Percentiles rank a stretch among this genome's conserved stretches.
Conservation (phyloP, 495 filamentous ascomycete genomes). For the Sordaria brevicollis region DNA sequence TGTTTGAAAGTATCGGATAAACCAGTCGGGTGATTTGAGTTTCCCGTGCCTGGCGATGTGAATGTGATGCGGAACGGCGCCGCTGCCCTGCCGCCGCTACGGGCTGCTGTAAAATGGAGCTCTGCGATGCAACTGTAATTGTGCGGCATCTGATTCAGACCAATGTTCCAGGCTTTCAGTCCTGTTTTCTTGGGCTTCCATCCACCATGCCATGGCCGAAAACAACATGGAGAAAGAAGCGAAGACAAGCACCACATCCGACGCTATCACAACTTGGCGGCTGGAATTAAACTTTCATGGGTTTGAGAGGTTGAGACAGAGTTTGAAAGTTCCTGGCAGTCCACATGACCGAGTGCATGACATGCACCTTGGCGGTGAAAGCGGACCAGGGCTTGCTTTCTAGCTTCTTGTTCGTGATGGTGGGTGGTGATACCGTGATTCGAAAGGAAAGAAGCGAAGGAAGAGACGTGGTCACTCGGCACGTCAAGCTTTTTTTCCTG, state of each 20-base stretch:
- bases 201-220: not conserved
- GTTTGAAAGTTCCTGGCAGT: not conserved
- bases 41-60: not conserved
- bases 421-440: not conserved
- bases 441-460: not conserved
- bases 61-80: not conserved
- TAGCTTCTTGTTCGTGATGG: not conserved
- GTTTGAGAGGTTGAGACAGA: not conserved
- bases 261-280: not conserved
- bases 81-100: not conserved
- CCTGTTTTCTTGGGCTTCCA: not conserved
- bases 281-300: not conserved
- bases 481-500: not conserved
- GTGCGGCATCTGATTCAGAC: not conserved
- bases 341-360: slow-evolving; percentile 1
- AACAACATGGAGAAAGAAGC: no score
- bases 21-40: not conserved
- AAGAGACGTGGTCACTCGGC: not conserved
- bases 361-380: not conserved
- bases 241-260: not conserved
- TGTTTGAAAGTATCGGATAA: not conserved
- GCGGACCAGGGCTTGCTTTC: not conserved
- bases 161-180: not conserved
- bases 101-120: not conserved
- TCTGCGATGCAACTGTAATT: not conserved